Evolutionary conservation across 192 early-diverging fungal species (phyloP).

Genomic region (Podila epicladia): DNA sequence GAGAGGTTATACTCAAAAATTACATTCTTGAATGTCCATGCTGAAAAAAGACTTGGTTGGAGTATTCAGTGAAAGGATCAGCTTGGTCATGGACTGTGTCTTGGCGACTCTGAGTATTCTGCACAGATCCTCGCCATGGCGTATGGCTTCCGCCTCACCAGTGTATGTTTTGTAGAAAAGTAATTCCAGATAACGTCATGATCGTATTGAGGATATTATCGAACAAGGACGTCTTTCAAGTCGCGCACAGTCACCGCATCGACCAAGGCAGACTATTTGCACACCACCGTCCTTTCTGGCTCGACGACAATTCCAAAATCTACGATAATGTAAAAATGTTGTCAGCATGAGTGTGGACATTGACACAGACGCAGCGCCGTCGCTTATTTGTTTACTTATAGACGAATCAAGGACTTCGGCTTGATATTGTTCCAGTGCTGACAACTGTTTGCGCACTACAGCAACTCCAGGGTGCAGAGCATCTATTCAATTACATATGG

Average conservation of each 20-base stretch:
- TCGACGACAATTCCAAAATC: constrained; percentile 4
- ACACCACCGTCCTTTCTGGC: constrained; percentile 11
- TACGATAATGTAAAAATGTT: neutral
- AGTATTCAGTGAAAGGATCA: constrained; percentile 10
- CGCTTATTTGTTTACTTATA: constrained; percentile 1
- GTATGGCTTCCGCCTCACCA: neutral
- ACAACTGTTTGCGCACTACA: constrained; percentile 16
- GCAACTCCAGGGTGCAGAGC: neutral
- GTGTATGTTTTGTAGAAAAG: constrained; percentile 8
- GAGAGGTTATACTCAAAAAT: constrained; percentile 4
- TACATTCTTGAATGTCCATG: constrained; percentile 19
- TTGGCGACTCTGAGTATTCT: constrained; percentile 8
- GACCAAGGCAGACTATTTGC: neutral
- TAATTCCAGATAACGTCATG: constrained; percentile 11
- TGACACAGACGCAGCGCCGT: neutral
- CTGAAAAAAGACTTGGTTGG: constrained; percentile 9
- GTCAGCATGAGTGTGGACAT: neutral
- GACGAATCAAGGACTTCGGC: neutral
- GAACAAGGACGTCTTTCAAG: neutral
- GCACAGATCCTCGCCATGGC: neutral
- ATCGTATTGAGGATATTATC: constrained; percentile 14
- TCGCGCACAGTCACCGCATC: constrained; percentile 10
- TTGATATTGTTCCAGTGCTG: too few relatives aligned
- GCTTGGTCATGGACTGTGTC: neutral
- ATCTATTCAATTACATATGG: neutral